phyloP scores from a whole-genome alignment of 2,329 filamentous ascomycete genomes.

The Pseudogymnoascus sp. region DNA sequence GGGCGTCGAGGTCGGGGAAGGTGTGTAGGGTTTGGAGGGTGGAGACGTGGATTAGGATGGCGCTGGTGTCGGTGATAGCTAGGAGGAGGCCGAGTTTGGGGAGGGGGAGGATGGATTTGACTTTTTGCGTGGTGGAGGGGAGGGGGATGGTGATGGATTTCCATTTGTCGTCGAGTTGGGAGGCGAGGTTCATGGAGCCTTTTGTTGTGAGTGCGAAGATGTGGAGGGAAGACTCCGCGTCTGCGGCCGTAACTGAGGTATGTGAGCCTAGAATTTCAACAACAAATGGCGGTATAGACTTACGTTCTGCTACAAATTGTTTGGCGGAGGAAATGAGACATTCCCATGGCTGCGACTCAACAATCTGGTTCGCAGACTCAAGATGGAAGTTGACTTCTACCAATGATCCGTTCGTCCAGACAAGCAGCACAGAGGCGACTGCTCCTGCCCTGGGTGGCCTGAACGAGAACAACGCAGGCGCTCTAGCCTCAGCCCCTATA shows the following conservation, averaged over 20 bases:
- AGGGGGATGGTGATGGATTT: slow-evolving; percentile 37
- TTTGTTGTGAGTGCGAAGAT: slow-evolving; percentile 44
- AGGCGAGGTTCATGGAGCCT: slow-evolving; percentile 44
- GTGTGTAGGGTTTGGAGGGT: slow-evolving; percentile 52
- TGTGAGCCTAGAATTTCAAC: slow-evolving; percentile 26
- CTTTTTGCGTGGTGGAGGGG: slow-evolving; percentile 34
- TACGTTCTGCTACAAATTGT: slow-evolving; percentile 37
- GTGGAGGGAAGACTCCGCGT: slow-evolving; percentile 24
- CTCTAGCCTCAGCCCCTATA: slow-evolving; percentile 51
- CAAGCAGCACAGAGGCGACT: slow-evolving; percentile 47
- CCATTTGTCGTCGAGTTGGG: slow-evolving; percentile 41
- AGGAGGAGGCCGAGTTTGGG: slow-evolving; percentile 54
- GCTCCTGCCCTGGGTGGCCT: slow-evolving; percentile 33
- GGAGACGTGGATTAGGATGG: slow-evolving; percentile 55
- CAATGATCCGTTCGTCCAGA: slow-evolving; percentile 58
- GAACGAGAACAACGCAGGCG: slow-evolving; percentile 59
- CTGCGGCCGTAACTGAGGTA: slow-evolving; percentile 20
- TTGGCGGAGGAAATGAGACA: slow-evolving; percentile 39
- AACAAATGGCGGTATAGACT: slow-evolving; percentile 22
- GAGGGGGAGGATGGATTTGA: slow-evolving; percentile 52
- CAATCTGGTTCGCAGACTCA: slow-evolving; percentile 27
- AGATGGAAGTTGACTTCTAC: slow-evolving; percentile 40
- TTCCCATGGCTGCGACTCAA: slow-evolving; percentile 43
- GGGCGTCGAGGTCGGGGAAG: slow-evolving; percentile 52
- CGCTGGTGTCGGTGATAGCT: slow-evolving; percentile 47